Base-by-base conservation (phyloP, 805 yeast genomes). In the Lipomyces orientalis region DNA sequence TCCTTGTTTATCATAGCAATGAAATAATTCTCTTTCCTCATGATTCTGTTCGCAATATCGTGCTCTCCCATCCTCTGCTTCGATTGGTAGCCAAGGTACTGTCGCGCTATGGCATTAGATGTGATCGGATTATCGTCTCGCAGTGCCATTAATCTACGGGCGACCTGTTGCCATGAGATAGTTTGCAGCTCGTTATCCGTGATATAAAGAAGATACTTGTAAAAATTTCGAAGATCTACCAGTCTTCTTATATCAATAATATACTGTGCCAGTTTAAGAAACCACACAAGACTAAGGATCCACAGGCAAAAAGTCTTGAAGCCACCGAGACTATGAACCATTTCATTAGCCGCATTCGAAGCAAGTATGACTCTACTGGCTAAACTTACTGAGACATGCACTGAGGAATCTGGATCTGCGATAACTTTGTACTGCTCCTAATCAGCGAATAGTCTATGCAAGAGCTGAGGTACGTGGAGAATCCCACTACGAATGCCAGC, bases 11-110 rank as follows among this genome's bases (percentile, higher is more conserved):
- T 88, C 72, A 95, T 79, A 0, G 98, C 97, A 75, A 95, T 92
- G 83, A 93, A 84, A 77, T 93, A 95, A 76, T 95, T 95, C 68
- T 95, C 99, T 72, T 88, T 91, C 68, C 99, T 83, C 99, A 95
- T 93, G 65, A 95, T 90, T 66, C 99, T 82, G 76, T 95, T 96
- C 14, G 98, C 98, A 61, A 95, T 91, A 74, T 90, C 95, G 77
- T 93, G 97, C 3, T 98, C 97, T 75, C 91, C 94, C 62, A 95
- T 83, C 70, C 93, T 82, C 61, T 87, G 86, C 74, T 90, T 90
- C 0, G 93, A 87, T 68, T 86, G 81, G 77, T 69, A 63, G 16
- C 73, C 69, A 5, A 65, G 51, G n/a, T 64, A 62, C 34, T 64
- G 62, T n/a, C 71, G 61, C 19, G 64, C 62, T 14, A 67, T 65